Conservation (phyloP, 176 grass and related monocot species). For the Bromus sterilis region DNA sequence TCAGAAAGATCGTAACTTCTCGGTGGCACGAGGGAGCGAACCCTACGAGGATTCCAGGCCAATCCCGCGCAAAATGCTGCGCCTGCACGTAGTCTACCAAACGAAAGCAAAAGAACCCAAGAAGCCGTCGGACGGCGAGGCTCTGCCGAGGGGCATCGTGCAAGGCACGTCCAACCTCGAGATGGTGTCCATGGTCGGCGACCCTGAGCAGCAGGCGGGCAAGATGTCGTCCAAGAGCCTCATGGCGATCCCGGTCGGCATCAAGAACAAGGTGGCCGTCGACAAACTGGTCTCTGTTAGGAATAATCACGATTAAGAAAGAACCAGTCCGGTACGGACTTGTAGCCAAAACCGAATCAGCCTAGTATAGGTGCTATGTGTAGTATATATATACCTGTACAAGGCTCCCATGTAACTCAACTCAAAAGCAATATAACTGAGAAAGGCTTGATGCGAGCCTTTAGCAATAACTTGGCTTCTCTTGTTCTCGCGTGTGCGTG, state of each 20-base stretch:
- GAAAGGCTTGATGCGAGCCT: too few species aligned
- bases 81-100: not conserved
- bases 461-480: too few species aligned
- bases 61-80: not conserved
- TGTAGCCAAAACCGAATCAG: too few species aligned
- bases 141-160: slow-evolving; percentile 74
- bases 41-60: not conserved
- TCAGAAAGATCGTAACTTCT: not conserved
- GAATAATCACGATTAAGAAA: too few species aligned
- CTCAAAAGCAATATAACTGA: too few species aligned
- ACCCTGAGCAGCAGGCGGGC: slow-evolving; percentile 34
- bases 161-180: slow-evolving; percentile 59
- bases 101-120: not conserved
- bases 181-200: slow-evolving; percentile 19
- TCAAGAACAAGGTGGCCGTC: slow-evolving; percentile 68
- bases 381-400: too few species aligned
- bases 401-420: too few species aligned
- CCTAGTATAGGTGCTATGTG: too few species aligned
- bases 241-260: slow-evolving; percentile 69
- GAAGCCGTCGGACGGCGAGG: slow-evolving; percentile 29
- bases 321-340: too few species aligned
- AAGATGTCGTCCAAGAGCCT: slow-evolving; percentile 41
- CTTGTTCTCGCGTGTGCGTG: too few species aligned
- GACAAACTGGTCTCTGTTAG: slow-evolving; percentile 72
- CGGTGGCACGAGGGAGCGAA: not conserved